Evolutionary conservation across 768 basidiomycete species (phyloP), one percentile per base, ranked within the genome.

Genomic region (Lactifluus subvellereus): DNA sequence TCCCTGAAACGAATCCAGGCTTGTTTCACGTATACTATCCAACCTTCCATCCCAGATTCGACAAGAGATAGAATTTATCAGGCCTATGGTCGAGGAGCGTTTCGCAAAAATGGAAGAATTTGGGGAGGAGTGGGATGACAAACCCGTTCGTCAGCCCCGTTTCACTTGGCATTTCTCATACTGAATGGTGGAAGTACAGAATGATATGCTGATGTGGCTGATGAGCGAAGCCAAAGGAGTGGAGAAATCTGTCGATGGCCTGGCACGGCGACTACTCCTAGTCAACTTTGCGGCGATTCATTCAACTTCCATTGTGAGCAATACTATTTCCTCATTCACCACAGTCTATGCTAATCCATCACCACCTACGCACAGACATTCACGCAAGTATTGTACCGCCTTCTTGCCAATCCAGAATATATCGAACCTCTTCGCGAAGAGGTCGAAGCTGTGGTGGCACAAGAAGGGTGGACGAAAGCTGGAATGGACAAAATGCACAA

Each of bases 201-300:
- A 78, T 57, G 80, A 83, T 65, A 67, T 79, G 42, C 73, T 82
- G 5, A 74, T 73, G 45, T 83, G 81, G 81, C 66, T 81, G 7
- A 68, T 82, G 45, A 78, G 77, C 40, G 70, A 70, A 16, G 77
- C 77, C 0, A 52, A 70, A 33, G 74, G 69, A 30, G 52, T 71
- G 4, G 73, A 76, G 57, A 68, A 71, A 20, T 73, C 71, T 0
- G 58, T 75, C 9, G 68, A 67, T n/a, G 71, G 75, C 37, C 66
- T 80, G 8, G 72, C 74, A 9, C 55, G 61, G 4, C 62, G 66
- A 20, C 42, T 76, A 8, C 61, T 75, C 11, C 14, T 60, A n/a
- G 52, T 73, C 35, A 77, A 76, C 64, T 74, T 78, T 64, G 73
- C 75, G 2, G 72, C 74, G 6, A 76, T 74, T 11, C 74, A 77